Evolutionary conservation across 257 asterid species (phyloP).

Genomic region (Rehmannia glutinosa): DNA sequence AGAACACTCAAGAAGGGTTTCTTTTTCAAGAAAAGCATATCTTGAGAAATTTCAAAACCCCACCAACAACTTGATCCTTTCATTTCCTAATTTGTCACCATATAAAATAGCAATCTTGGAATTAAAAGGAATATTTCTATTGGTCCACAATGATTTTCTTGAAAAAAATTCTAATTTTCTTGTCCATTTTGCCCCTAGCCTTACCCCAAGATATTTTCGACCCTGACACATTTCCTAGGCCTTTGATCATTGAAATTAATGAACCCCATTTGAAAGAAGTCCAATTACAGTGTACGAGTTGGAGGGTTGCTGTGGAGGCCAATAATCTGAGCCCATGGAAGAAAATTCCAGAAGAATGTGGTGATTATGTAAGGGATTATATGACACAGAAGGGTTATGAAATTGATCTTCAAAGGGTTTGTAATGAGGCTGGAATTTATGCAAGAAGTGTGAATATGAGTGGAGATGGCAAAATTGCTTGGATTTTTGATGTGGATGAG

Average conservation of each 20-base stretch:
- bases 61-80: neutral
- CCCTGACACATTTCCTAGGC: neutral
- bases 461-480: slow-evolving; percentile 48
- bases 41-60: neutral
- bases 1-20: too few relatives aligned
- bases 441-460: slow-evolving; percentile 46
- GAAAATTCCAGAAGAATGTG: slow-evolving; percentile 59
- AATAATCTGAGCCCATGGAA: slow-evolving; percentile 76
- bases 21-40: slow-evolving; percentile 39
- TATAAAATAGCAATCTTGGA: neutral
- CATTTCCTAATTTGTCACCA: neutral
- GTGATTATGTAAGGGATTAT: slow-evolving; percentile 58
- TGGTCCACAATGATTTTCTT: slow-evolving; percentile 30
- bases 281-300: slow-evolving; percentile 50
- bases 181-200: slow-evolving; percentile 30
- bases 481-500: slow-evolving; percentile 90
- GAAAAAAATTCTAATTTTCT: slow-evolving; percentile 14
- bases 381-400: slow-evolving; percentile 44
- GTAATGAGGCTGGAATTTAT: slow-evolving; percentile 41
- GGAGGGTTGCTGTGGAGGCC: slow-evolving; percentile 88
- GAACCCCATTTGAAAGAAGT: slow-evolving; percentile 29
- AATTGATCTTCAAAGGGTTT: slow-evolving; percentile 52
- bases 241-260: slow-evolving; percentile 27
- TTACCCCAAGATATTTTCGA: slow-evolving; percentile 23
- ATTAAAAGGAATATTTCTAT: neutral